phyloP scores from a whole-genome alignment of 2,329 filamentous ascomycete genomes.

The Endoconidiophora polonica region DNA sequence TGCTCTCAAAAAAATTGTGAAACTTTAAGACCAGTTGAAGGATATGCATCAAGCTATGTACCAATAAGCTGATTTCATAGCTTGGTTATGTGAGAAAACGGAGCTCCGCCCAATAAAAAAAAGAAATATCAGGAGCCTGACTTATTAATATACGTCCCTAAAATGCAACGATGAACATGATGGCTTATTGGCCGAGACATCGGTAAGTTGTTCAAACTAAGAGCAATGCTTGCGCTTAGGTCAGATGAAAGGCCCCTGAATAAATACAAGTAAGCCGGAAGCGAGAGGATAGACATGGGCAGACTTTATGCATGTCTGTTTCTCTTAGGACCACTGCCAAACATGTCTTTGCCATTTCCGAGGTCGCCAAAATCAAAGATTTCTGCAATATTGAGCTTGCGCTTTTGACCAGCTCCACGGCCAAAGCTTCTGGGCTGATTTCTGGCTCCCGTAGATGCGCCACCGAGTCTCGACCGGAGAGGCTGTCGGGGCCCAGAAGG shows the following conservation, averaged over 20 bases:
- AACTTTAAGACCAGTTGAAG: too few species aligned
- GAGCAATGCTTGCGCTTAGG: too few species aligned
- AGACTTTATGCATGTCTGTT: slow-evolving; percentile 27
- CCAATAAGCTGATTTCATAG: neutral
- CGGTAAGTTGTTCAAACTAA: too few species aligned
- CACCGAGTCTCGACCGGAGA: slow-evolving; percentile 6
- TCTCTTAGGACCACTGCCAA: slow-evolving; percentile 33
- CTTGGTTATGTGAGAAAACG: neutral
- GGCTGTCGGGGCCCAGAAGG: slow-evolving; percentile 14
- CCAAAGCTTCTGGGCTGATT: slow-evolving; percentile 31
- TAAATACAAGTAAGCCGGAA: too few species aligned
- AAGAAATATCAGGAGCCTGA: too few species aligned
- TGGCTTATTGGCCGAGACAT: too few species aligned
- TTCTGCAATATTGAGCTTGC: slow-evolving; percentile 56
- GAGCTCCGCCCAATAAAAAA: too few species aligned
- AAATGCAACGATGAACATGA: too few species aligned
- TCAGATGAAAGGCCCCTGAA: too few species aligned
- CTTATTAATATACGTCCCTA: too few species aligned
- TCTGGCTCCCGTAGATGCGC: slow-evolving; percentile 15
- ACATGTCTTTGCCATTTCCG: slow-evolving; percentile 43
- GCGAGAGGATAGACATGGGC: neutral
- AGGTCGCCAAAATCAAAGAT: slow-evolving; percentile 56
- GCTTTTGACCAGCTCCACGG: slow-evolving; percentile 52
- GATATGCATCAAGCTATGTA: neutral
- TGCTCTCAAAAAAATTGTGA: too few species aligned